These are phyloP conservation scores for Ophiostoma fasciatum DNA, from an alignment of 2,329 filamentous ascomycete species.

Conservation along the genomic window DNA sequence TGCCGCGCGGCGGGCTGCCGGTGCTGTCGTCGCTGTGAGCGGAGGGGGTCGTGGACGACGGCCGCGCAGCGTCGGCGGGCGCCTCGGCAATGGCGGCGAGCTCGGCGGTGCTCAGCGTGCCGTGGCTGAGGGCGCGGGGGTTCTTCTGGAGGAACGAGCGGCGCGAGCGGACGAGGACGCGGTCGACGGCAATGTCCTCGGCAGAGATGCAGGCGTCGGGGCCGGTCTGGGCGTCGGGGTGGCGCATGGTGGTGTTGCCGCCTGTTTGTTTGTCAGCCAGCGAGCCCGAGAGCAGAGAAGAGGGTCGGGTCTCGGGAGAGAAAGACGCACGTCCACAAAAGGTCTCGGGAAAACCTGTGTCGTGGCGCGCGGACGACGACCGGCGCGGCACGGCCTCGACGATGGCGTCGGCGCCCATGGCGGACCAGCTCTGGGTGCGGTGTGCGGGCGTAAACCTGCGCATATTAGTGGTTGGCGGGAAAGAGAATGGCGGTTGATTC, in stretches of 20 bases:
- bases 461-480: too few relatives aligned
- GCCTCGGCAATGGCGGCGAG: constrained; percentile 6
- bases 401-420: constrained; percentile 6
- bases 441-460: constrained; percentile 7
- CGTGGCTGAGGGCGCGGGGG: constrained; percentile 31
- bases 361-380: constrained; percentile 9
- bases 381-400: constrained; percentile 4
- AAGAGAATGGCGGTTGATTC: constrained; percentile 7
- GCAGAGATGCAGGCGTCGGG: constrained; percentile 41
- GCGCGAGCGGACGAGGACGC: constrained; percentile 27
- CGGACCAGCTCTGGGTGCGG: constrained; percentile 13
- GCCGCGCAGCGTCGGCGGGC: constrained; percentile 4
- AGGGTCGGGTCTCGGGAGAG: too few relatives aligned
- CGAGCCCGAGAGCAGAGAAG: background rate
- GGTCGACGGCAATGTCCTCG: constrained; percentile 33
- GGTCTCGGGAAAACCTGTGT: constrained; percentile 38
- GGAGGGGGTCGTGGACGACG: constrained; percentile 24
- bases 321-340: constrained; percentile 28
- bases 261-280: constrained; percentile 16
- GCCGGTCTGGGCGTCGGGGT: constrained; percentile 45
- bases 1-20: background rate
- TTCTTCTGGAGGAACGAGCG: constrained; percentile 34
- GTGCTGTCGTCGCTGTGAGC: background rate
- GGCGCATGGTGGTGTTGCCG: constrained; percentile 45
- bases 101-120: constrained; percentile 24